Evolutionary conservation across 1,284 basidiomycete species (phyloP).

Genomic region (Fomitopsis betulina): DNA sequence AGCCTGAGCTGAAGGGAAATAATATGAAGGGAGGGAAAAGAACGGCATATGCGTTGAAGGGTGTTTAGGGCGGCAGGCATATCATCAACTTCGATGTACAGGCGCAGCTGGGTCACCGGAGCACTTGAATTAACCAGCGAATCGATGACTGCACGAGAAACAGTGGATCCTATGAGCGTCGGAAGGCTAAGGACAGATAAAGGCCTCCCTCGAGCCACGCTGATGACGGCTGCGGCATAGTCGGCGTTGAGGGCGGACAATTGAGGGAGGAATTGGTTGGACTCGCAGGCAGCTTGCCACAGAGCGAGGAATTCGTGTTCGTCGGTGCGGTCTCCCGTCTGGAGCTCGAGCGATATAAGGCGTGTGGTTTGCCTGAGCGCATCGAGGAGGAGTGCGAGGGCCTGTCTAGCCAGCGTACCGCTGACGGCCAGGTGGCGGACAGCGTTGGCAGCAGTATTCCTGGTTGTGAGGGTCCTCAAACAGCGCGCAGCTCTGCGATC

Average conservation of each 20-base stretch:
- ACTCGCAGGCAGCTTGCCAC: constrained; percentile 3
- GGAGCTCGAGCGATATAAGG: constrained; percentile 16
- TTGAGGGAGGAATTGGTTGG: constrained; percentile 11
- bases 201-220: constrained; percentile 1
- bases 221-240: neutral
- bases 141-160: neutral
- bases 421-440: constrained; percentile 16
- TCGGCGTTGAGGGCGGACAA: constrained; percentile 7
- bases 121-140: neutral
- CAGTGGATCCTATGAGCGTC: neutral
- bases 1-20: constrained; percentile 6
- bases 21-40: neutral
- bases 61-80: neutral
- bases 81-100: constrained; percentile 6
- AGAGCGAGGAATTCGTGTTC: neutral
- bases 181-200: constrained; percentile 1
- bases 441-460: constrained; percentile 8
- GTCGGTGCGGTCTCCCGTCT: neutral
- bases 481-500: constrained; percentile 8
- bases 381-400: constrained; percentile 11
- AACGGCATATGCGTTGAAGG: neutral
- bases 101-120: constrained; percentile 1
- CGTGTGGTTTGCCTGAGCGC: constrained; percentile 12
- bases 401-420: constrained; percentile 9
- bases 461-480: constrained; percentile 13